These are phyloP conservation scores for Macrotyloma uniflorum DNA, from an alignment of 306 rosid genomes.

Conservation along the genomic window DNA sequence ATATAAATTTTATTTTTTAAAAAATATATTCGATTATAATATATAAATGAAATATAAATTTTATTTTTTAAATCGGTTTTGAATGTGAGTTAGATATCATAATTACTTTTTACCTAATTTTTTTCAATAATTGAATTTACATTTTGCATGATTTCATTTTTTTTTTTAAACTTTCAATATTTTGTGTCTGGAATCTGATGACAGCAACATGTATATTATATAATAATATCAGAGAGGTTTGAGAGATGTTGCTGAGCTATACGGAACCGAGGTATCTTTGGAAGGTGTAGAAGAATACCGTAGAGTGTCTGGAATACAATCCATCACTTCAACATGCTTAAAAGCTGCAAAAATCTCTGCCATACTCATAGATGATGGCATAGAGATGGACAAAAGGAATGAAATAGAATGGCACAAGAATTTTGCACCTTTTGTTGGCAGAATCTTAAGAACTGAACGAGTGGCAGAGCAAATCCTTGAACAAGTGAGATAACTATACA, in stretches of 20 bases:
- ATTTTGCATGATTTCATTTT: background rate
- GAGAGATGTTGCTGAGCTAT: constrained; percentile 75
- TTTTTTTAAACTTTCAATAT: background rate
- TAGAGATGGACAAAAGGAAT: constrained; percentile 62
- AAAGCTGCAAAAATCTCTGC: constrained; percentile 73
- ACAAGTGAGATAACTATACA: constrained; percentile 68
- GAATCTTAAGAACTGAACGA: constrained; percentile 76
- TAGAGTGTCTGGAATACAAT: constrained; percentile 59
- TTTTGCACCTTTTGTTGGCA: constrained; percentile 63
- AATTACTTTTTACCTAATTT: too few relatives aligned
- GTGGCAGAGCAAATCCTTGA: constrained; percentile 81
- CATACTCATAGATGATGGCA: constrained; percentile 84
- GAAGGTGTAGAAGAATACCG: constrained; percentile 69
- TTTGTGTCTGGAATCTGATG: constrained; percentile 11
- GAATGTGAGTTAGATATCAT: too few relatives aligned
- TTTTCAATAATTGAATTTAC: too few relatives aligned
- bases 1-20: too few relatives aligned
- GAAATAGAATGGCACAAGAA: constrained; percentile 73
- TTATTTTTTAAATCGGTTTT: too few relatives aligned
- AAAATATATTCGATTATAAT: too few relatives aligned
- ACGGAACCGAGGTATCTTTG: constrained; percentile 67
- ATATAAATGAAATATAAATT: too few relatives aligned
- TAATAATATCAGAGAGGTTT: constrained; percentile 63
- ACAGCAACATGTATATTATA: background rate
- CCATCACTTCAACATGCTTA: constrained; percentile 69